Evolutionary conservation across 2,329 filamentous ascomycete species (phyloP).

Genomic region (Seiridium unicorne): DNA sequence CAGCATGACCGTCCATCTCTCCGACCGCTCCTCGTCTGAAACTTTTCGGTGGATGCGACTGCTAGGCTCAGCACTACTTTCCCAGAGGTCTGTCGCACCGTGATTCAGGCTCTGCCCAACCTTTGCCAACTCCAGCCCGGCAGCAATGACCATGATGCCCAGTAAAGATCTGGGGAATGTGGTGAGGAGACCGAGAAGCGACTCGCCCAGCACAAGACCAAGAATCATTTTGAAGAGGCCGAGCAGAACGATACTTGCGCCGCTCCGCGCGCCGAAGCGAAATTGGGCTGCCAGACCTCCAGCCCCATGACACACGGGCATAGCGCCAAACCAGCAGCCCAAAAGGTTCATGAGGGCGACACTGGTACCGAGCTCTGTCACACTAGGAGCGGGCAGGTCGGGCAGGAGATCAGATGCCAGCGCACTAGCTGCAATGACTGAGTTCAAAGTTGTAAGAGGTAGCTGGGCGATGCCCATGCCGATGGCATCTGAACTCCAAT

Average conservation of each 20-base stretch:
- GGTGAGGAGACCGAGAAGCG: constrained; percentile 67
- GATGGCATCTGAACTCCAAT: constrained; percentile 36
- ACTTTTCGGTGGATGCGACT: constrained; percentile 49
- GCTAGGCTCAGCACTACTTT: constrained; percentile 44
- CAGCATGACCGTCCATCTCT: constrained; percentile 87
- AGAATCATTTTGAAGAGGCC: constrained; percentile 74
- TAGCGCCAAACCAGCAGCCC: constrained; percentile 88
- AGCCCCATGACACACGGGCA: constrained; percentile 93
- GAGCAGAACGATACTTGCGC: constrained; percentile 77
- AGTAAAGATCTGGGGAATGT: constrained; percentile 75
- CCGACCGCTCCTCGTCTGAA: constrained; percentile 65
- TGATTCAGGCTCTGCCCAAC: constrained; percentile 83
- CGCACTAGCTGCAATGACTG: constrained; percentile 81
- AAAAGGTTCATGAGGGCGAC: constrained; percentile 81
- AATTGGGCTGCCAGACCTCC: constrained; percentile 89
- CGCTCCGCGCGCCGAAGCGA: constrained; percentile 86
- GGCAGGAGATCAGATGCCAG: constrained; percentile 78
- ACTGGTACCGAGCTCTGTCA: constrained; percentile 77
- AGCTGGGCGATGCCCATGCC: constrained; percentile 79
- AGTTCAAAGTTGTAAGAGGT: constrained; percentile 89
- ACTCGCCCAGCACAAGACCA: constrained; percentile 72
- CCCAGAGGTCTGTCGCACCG: constrained; percentile 60
- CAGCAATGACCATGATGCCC: constrained; percentile 85
- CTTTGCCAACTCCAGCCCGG: constrained; percentile 82
- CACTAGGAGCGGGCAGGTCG: constrained; percentile 61